These are phyloP conservation scores for Penicillium nucicola DNA, from an alignment of 495 filamentous ascomycete genomes.

Conservation along the genomic window DNA sequence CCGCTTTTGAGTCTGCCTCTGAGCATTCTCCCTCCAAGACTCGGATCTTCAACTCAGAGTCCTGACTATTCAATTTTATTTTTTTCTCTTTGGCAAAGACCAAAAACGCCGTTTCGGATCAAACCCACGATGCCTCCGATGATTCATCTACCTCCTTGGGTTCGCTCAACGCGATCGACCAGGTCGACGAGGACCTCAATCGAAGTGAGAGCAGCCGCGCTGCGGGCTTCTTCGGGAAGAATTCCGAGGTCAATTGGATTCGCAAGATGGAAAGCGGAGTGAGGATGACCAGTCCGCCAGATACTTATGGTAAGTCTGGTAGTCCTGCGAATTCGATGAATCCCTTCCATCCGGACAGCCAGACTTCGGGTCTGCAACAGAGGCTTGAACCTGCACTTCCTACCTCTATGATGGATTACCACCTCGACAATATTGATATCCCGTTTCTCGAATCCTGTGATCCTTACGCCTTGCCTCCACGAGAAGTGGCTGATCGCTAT, in stretches of 20 bases:
- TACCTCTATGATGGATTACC: slow-evolving; percentile 47
- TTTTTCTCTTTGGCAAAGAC: slow-evolving; percentile 3
- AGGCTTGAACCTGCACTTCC: slow-evolving; percentile 9
- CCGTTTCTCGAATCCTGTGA: slow-evolving; percentile 41
- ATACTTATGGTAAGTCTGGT: neutral
- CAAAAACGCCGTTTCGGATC: slow-evolving; percentile 1
- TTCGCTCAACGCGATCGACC: slow-evolving; percentile 57
- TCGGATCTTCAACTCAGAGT: neutral
- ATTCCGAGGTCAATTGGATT: slow-evolving; percentile 61
- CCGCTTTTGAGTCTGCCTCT: neutral
- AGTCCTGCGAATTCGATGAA: neutral
- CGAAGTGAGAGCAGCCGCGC: slow-evolving; percentile 44
- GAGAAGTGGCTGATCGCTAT: slow-evolving; percentile 48
- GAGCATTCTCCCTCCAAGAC: neutral
- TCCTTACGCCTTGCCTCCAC: slow-evolving; percentile 47
- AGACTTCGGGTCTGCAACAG: neutral
- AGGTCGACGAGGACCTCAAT: slow-evolving; percentile 57
- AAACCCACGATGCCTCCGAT: slow-evolving; percentile 12
- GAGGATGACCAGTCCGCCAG: neutral
- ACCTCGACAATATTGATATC: slow-evolving; percentile 53
- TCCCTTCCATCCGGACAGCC: neutral
- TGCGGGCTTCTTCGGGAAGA: slow-evolving; percentile 62
- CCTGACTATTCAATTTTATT: neutral
- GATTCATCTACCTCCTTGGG: slow-evolving; percentile 42
- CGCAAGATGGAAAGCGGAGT: slow-evolving; percentile 38